Evolutionary conservation across 768 basidiomycete species (phyloP), one percentile per base, ranked within the genome.

Genomic region (Podaxis pistillaris): DNA sequence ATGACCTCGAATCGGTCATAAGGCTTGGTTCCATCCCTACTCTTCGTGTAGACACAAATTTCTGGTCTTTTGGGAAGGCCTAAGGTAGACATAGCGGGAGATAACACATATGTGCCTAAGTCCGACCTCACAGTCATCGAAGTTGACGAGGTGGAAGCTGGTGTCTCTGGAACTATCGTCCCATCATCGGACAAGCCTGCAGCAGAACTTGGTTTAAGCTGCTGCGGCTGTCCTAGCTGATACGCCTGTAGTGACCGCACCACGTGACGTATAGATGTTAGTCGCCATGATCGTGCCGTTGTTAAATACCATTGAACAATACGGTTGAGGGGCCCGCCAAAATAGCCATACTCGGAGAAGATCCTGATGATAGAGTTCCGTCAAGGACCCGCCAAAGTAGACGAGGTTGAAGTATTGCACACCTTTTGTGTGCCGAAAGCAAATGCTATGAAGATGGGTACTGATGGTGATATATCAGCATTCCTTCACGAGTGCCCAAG

Each of bases 401-500:
- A 11, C 6, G 0, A 30, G 26, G 22, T 28, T 17, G 30, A 44
- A 24, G 30, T 30, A 17, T n/a, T 22, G 19, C 22, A 22, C 19
- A 58, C 56, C 57, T 58, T 63, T 28, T 63, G 63, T 8, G 49
- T 58, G 5, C 57, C 63, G 53, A 63, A 63, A 13, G 63, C 56
- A n/a, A 63, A 33, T n/a, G 49, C 47, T 4, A 63, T 44, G 38
- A 63, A 46, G 22, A 63, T 58, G 30, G 63, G 26, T 17, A 53
- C 56, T 58, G 15, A 44, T 13, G 26, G 17, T 15, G 30, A 44
- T 30, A 37, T 8, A 58, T 24, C 4, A n/a, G 6, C 13, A 11
- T 44, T 44, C n/a, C 41, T 5, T 15, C 22, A 52, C 28, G 3
- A 40, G 4, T 30, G 11, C 30, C 22, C 28, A 24, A 22, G 1